A percentile compares a stretch with the other conserved stretches of the same genome.
Evolutionary conservation across 371 early-diverging fungal genomes (phyloP).

Genomic region (Syncephalastrum racemosum): DNA sequence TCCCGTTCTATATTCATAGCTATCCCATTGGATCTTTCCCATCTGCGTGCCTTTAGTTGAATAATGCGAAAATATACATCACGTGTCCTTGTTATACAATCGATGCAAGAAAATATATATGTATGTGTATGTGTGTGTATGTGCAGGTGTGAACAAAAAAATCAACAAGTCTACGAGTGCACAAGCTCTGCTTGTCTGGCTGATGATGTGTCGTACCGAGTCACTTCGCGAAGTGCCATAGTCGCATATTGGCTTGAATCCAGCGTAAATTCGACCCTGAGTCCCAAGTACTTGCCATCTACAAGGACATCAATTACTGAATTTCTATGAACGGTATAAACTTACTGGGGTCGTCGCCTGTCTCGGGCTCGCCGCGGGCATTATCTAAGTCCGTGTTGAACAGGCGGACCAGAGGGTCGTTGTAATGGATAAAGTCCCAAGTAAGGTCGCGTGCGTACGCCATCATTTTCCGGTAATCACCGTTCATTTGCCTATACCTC

Average conservation of each 20-base stretch:
- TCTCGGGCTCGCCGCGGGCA: constrained; percentile 51
- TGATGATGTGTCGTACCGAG: constrained; percentile 76
- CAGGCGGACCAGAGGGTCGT: constrained; percentile 62
- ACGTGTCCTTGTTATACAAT: too few relatives aligned
- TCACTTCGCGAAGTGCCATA: constrained; percentile 93
- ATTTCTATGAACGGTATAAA: not conserved
- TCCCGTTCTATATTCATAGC: constrained; percentile 20
- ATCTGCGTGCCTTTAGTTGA: constrained; percentile 23
- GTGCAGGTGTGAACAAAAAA: constrained; percentile 3
- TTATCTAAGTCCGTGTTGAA: constrained; percentile 73
- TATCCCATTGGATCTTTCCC: constrained; percentile 42
- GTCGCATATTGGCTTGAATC: constrained; percentile 93
- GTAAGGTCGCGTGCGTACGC: constrained; percentile 42
- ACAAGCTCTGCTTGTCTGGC: constrained; percentile 26
- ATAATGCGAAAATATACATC: not conserved
- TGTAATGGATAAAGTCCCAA: constrained; percentile 56
- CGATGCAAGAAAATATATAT: too few relatives aligned
- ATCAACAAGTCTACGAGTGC: constrained; percentile 15
- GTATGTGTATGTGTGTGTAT: too few relatives aligned
- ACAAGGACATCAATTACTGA: constrained; percentile 3
- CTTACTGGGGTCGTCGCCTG: constrained; percentile 34
- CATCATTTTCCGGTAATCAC: constrained; percentile 78
- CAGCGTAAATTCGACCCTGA: constrained; percentile 79
- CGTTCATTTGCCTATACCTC: constrained; percentile 59
- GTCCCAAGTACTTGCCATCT: constrained; percentile 66